These are phyloP conservation scores for Dovyalis caffra DNA, from an alignment of 345 rosid species.

Conservation along the genomic window DNA sequence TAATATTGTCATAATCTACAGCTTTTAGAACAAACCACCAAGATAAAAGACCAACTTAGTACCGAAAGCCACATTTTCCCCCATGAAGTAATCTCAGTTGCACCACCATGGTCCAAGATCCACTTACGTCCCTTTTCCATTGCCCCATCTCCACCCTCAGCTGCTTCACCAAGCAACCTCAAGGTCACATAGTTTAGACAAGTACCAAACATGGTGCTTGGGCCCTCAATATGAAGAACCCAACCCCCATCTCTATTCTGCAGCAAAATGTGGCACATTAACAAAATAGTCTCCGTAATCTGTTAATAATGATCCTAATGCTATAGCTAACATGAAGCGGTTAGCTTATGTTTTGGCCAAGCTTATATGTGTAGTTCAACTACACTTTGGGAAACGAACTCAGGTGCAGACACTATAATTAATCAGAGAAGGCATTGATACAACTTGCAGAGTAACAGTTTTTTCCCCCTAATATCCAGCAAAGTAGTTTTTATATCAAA, in stretches of 20 bases:
- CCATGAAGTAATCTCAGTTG: conserved; percentile 89
- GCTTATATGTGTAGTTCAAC: too few relatives aligned
- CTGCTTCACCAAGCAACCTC: conserved; percentile 93
- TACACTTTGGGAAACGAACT: too few relatives aligned
- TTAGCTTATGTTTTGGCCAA: too few relatives aligned
- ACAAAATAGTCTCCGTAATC: too few relatives aligned
- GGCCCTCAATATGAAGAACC: conserved; percentile 99
- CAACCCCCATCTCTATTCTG: conserved; percentile 98
- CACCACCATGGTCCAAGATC: conserved; percentile 91
- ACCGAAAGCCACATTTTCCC: conserved; percentile 99
- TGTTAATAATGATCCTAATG: too few relatives aligned
- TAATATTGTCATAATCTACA: not conserved
- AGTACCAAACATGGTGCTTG: conserved; percentile 97
- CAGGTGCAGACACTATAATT: too few relatives aligned
- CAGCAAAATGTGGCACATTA: conserved; percentile 3
- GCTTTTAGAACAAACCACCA: too few relatives aligned
- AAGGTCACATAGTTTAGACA: conserved; percentile 81
- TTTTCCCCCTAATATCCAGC: too few relatives aligned
- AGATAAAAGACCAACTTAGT: conserved; percentile 18
- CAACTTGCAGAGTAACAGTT: not conserved
- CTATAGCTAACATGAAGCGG: too few relatives aligned
- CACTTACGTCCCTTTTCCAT: conserved; percentile 83
- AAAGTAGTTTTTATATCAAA: too few relatives aligned
- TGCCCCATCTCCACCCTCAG: conserved; percentile 75
- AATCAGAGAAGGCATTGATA: too few relatives aligned